These are phyloP conservation scores for Epithele typhae DNA, from an alignment of 768 basidiomycete species.

Conservation along the genomic window DNA sequence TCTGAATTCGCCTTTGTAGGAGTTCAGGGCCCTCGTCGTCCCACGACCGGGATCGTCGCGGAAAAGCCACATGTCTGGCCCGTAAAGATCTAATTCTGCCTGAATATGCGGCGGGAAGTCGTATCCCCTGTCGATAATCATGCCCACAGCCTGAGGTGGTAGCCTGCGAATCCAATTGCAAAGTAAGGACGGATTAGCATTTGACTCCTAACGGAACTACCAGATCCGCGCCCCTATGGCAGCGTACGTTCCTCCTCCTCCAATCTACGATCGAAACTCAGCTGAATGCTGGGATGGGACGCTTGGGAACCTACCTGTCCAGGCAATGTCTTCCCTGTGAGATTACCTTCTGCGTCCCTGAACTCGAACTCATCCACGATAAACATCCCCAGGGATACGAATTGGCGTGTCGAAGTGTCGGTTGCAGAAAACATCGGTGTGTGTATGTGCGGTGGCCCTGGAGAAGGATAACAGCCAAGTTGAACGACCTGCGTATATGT, in stretches of 20 bases:
- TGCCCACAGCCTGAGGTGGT: conserved; percentile 58
- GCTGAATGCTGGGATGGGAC: no score
- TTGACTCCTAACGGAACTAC: no score
- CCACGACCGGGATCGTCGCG: conserved; percentile 47
- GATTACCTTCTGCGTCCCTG: conserved; percentile 49
- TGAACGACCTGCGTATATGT: no score
- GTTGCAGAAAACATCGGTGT: no score
- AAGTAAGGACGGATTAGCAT: neutral
- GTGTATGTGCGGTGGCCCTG: no score
- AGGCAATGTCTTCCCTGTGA: conserved; percentile 40
- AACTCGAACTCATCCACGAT: conserved; percentile 82
- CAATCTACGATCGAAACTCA: conserved; percentile 52
- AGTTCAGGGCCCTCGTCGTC: conserved; percentile 75
- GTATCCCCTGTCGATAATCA: conserved; percentile 78
- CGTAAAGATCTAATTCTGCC: conserved; percentile 53
- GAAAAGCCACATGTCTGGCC: conserved; percentile 74
- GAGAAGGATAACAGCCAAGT: no score
- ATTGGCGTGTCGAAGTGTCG: conserved; percentile 22
- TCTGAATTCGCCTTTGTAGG: conserved; percentile 69
- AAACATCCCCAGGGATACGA: conserved; percentile 83
- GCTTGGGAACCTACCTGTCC: conserved; percentile 59
- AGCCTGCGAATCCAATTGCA: conserved; percentile 43
- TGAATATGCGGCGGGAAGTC: conserved; percentile 69
- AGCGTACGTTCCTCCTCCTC: conserved; percentile 86
- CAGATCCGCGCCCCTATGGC: conserved; percentile 80